A percentile compares a stretch with the other conserved stretches of the same genome.
Evolutionary conservation across 768 basidiomycete species (phyloP).

Genomic region (Collybia sp.): DNA sequence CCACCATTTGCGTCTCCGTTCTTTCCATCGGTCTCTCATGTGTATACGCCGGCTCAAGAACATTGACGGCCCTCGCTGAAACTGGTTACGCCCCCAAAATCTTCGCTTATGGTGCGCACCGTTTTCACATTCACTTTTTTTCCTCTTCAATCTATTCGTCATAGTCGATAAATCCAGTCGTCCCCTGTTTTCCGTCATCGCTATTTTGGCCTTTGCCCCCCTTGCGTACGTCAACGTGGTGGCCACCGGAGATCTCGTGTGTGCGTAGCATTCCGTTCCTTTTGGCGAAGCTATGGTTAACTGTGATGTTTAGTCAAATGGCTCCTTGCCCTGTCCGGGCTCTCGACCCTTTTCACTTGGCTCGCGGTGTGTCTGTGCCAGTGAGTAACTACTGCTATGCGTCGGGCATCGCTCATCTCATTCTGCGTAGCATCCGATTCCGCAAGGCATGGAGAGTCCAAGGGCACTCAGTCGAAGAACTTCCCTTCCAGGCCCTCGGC

Average conservation of each 20-base stretch:
- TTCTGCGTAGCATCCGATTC: conserved; percentile 34
- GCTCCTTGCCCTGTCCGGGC: conserved; percentile 41
- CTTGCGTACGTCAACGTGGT: conserved; percentile 35
- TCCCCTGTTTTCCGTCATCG: conserved; percentile 36
- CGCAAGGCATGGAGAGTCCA: too few species aligned
- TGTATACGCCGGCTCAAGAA: conserved; percentile 42
- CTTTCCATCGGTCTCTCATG: conserved; percentile 41
- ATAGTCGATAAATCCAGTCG: conserved; percentile 41
- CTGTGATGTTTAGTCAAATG: too few species aligned
- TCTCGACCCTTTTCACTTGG: conserved; percentile 44
- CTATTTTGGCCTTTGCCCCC: conserved; percentile 30
- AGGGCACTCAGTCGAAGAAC: conserved; percentile 40
- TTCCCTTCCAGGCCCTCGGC: conserved; percentile 38
- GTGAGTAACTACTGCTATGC: conserved; percentile 16
- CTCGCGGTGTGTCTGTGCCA: conserved; percentile 43
- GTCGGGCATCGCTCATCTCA: background rate
- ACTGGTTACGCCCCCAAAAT: conserved; percentile 42
- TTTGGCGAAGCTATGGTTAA: background rate
- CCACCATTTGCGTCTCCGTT: conserved; percentile 40
- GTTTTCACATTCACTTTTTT: conserved; percentile 8
- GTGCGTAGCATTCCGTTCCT: conserved; percentile 21
- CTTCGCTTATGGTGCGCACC: conserved; percentile 26
- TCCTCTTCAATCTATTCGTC: background rate
- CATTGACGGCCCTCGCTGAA: conserved; percentile 39
- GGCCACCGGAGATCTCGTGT: conserved; percentile 31